phyloP scores from a whole-genome alignment of 1,139 yeast species.

The Zygoascus sp. region DNA sequence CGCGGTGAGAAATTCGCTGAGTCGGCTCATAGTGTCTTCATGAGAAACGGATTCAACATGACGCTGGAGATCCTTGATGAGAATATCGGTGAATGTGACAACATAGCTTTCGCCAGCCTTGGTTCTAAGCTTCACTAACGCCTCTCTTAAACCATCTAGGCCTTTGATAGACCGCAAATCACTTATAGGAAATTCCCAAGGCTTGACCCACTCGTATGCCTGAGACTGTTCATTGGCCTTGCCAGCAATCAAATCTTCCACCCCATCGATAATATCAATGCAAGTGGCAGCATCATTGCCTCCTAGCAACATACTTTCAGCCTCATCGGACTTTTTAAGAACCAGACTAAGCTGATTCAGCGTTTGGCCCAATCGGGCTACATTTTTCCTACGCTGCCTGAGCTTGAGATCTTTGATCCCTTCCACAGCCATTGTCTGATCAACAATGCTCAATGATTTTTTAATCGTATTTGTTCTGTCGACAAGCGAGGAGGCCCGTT shows the following conservation, averaged over 20 bases:
- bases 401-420: conserved; percentile 53
- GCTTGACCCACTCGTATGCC: conserved; percentile 37
- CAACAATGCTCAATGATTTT: conserved; percentile 36
- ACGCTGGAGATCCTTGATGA: conserved; percentile 56
- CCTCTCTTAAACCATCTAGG: conserved; percentile 49
- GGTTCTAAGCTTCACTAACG: conserved; percentile 47
- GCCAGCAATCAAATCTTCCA: conserved; percentile 58
- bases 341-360: conserved; percentile 48
- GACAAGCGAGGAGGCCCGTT: conserved; percentile 52
- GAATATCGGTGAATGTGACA: conserved; percentile 48
- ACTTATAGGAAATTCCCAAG: conserved; percentile 48
- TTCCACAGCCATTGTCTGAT: conserved; percentile 46
- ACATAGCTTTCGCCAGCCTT: conserved; percentile 68
- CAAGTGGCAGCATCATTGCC: conserved; percentile 35
- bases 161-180: conserved; percentile 59
- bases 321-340: conserved; percentile 47
- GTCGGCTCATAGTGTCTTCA: conserved; percentile 51
- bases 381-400: conserved; percentile 53
- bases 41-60: conserved; percentile 51
- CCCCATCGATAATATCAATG: conserved; percentile 51
- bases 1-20: conserved; percentile 33
- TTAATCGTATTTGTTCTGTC: conserved; percentile 46
- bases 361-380: conserved; percentile 58
- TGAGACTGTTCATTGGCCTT: conserved; percentile 28
- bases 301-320: conserved; percentile 42